These are phyloP conservation scores for Haematococcus sp. DNA, from an alignment of 139 green algal genomes.

Conservation along the genomic window DNA sequence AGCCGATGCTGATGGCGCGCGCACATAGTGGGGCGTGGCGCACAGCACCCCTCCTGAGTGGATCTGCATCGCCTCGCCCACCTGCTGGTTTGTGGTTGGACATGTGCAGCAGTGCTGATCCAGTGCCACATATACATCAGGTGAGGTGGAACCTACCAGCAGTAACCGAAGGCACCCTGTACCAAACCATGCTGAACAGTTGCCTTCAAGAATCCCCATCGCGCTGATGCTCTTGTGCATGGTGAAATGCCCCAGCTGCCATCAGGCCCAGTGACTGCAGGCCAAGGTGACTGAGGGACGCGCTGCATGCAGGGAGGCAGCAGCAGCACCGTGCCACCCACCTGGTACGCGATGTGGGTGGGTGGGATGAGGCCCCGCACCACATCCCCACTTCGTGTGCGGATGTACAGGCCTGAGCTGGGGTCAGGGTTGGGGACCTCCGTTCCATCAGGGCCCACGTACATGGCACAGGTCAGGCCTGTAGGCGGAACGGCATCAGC, in stretches of 20 bases:
- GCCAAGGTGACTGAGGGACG: no score
- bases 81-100: slow-evolving; percentile 23
- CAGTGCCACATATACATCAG: no score
- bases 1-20: slow-evolving; percentile 23
- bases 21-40: slow-evolving; percentile 77
- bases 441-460: slow-evolving; percentile 26
- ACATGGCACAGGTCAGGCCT: slow-evolving; percentile 71
- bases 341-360: slow-evolving; percentile 70
- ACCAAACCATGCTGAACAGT: no score
- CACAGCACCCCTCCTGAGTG: slow-evolving; percentile 63
- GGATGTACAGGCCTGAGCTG: slow-evolving; percentile 58
- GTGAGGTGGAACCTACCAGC: no score
- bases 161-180: no score
- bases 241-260: no score
- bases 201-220: no score
- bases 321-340: slow-evolving; percentile 16
- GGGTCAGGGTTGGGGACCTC: slow-evolving; percentile 55
- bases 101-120: no score
- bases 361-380: slow-evolving; percentile 53
- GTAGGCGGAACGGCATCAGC: neutral
- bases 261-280: no score
- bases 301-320: no score
- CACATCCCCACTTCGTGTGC: slow-evolving; percentile 28
- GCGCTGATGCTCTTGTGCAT: no score
- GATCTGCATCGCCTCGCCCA: slow-evolving; percentile 68